Base-by-base conservation (phyloP, 23 red algal species). In the Agarophyton chilense region DNA sequence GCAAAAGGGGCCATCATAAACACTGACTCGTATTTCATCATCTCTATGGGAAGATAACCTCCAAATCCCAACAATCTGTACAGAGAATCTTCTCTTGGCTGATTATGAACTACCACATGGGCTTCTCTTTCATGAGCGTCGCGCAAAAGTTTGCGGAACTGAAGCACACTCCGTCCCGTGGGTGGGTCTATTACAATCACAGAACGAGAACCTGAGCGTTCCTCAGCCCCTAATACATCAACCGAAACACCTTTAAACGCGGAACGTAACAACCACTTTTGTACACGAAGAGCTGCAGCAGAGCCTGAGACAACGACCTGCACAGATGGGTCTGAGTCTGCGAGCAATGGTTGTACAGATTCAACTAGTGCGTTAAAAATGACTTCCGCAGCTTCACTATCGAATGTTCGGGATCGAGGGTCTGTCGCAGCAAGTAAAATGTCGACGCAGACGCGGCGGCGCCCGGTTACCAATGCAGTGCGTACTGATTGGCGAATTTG, bases 1-100 rank as follows among this genome's bases (percentile, higher is more conserved):
- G 83, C 49, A 58, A 88, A 88, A 41, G 83, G 83, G 3, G 83
- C 83, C 50, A 88, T 31, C 51, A 88, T 34, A 45, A 88, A 88
- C 46, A 52, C 83, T 18, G 83, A 47, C 71, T 88, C 83, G 25
- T 70, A 88, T 35, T 52, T 32, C 52, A 39, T 77, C 65, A 88
- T 73, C 50, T 88, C 83, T 17, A 75, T 18, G 9, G 83, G 83
- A 21, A 88, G 52, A 17, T 44, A 49, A 13, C 83, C 83, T 13
- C 83, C 83, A 44, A 58, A 88, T 2, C 83, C 83, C 38, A 88
- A 66, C 68, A 88, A 28, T 54, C 38, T 44, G 64, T 88, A 88
- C 18, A 88, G 32, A 40, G 64, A 52, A 58, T 88, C 83, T 7
- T 75, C 66, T 46, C 83, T 39, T 3, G 83, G 83, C n/a, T 88